Evolutionary conservation across 305 asterid species (phyloP).

Genomic region (Rubia tinctorum): DNA sequence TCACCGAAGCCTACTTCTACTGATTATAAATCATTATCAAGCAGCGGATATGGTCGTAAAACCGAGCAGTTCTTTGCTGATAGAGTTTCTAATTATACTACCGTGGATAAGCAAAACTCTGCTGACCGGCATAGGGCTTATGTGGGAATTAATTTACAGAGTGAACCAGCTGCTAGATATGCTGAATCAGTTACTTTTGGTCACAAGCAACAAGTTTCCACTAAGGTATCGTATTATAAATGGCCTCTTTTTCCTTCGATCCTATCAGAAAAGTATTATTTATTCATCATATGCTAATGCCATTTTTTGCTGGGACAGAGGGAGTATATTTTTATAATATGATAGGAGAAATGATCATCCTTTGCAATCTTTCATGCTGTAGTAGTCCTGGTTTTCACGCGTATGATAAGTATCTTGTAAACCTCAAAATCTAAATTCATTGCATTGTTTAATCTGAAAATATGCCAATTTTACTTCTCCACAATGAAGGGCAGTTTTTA

Average conservation of each 20-base stretch:
- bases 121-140: conserved; percentile 65
- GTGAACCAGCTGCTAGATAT: conserved; percentile 69
- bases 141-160: conserved; percentile 68
- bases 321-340: too few relatives aligned
- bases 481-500: not conserved
- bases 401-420: not conserved
- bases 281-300: not conserved
- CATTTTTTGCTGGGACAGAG: too few relatives aligned
- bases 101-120: conserved; percentile 68
- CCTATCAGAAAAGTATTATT: not conserved
- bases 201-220: conserved; percentile 77
- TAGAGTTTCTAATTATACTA: conserved; percentile 66
- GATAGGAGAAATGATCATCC: not conserved
- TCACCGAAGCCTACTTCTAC: conserved; percentile 64
- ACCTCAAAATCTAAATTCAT: not conserved
- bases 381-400: not conserved
- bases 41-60: conserved; percentile 70
- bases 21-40: conserved; percentile 67
- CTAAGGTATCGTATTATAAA: not conserved
- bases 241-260: conserved; percentile 10
- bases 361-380: not conserved
- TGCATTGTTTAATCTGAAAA: not conserved
- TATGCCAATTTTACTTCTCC: not conserved
- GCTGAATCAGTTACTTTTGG: conserved; percentile 59
- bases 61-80: conserved; percentile 72